phyloP scores from a whole-genome alignment of 306 rosid species.

The Castanea crenata region DNA sequence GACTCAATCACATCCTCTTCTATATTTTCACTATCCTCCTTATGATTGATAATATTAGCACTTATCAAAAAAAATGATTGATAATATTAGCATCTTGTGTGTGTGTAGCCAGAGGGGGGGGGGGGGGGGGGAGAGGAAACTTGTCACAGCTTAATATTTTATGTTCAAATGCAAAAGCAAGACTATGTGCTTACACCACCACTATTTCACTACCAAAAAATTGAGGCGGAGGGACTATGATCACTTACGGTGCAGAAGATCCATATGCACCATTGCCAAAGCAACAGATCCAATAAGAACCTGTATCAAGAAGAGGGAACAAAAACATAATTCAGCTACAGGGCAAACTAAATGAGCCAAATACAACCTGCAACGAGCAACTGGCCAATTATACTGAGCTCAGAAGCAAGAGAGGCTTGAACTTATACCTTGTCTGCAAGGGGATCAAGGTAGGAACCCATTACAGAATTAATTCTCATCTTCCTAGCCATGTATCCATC shows the following conservation, averaged over 20 bases:
- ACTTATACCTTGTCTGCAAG: slow-evolving; percentile 85
- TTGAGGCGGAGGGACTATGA: not conserved
- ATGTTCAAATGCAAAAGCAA: too few species aligned
- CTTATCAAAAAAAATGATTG: too few species aligned
- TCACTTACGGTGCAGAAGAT: slow-evolving; percentile 83
- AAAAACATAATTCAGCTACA: slow-evolving; percentile 3
- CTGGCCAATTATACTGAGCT: not conserved
- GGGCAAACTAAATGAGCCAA: not conserved
- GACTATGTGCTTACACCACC: too few species aligned
- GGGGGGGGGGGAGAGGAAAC: not conserved
- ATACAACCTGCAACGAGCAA: not conserved
- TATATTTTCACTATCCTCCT: too few species aligned
- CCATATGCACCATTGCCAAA: slow-evolving; percentile 79
- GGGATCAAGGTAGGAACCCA: slow-evolving; percentile 96
- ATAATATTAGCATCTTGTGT: too few species aligned
- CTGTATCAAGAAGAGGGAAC: slow-evolving; percentile 36
- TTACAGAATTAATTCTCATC: slow-evolving; percentile 89
- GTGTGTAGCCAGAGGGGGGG: too few species aligned
- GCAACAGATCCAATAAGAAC: slow-evolving; percentile 94
- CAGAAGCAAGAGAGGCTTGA: not conserved
- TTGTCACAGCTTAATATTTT: too few species aligned
- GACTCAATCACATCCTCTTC: too few species aligned
- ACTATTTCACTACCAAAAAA: too few species aligned
- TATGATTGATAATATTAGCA: too few species aligned
- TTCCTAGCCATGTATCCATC: slow-evolving; percentile 88